Evolutionary conservation across 441 rosid species (phyloP), one percentile per base, ranked within the genome.

Genomic region (Croton setiger): DNA sequence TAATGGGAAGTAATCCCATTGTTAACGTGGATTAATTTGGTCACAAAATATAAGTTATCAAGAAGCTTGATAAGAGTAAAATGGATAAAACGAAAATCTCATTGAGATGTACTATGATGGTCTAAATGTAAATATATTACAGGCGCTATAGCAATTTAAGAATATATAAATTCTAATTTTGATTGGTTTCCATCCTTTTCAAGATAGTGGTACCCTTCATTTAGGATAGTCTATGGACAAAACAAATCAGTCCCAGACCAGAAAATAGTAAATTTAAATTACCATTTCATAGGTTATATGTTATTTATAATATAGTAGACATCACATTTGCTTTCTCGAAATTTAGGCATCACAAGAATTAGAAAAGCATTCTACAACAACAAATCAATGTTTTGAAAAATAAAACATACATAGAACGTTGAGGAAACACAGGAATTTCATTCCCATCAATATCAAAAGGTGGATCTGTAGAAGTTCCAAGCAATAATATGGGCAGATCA

Each of bases 401-500:
- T 36, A 72, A 66, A 68, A 83, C 99, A 68, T 93, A 96, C 99
- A 85, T 69, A 41, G 97, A 80, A 72, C 84, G 90, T 45, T 67
- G 84, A 68, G 92, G 85, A 85, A 96, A 93, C 58, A 91, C 83
- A 60, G 83, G 72, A 80, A 78, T 70, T 21, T 78, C 72, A 57
- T 82, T 67, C 76, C 82, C 87, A 55, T 88, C 91, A 67, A 81
- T 61, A 69, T 82, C 94, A 60, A 84, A 74, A 51, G 81, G 79
- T 64, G 82, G 76, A 63, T 70, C 77, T 67, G 87, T 72, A 74
- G 96, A 82, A 73, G 93, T 84, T 68, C 98, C 99, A 65, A 96
- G 91, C 67, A 96, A 86, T 74, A 93, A 74, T 75, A 96, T 84
- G 7, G 99, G 97, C 47, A 88, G 74, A 74, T 93, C 87, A 45